Evolutionary conservation across 2,329 filamentous ascomycete genomes (phyloP), one percentile per base, ranked within the genome.

Genomic region (Talaromyces sp.): DNA sequence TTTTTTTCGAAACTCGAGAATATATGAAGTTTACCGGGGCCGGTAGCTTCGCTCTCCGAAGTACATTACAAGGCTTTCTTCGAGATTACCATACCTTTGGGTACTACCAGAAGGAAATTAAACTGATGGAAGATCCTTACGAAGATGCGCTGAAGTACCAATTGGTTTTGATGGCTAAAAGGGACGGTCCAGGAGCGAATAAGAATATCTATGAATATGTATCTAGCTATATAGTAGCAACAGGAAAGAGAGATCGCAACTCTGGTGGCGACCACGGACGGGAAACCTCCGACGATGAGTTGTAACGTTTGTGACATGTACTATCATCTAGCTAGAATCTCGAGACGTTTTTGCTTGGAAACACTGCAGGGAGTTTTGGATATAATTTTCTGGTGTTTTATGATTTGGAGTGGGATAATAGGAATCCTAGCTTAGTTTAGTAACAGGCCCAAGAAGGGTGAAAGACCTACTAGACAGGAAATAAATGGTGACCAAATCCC

Each of bases 401-500:
- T 24, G 38, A 54, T 54, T 53, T 17, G 24, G 57, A 21, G 52
- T 46, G 11, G 50, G 51, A 59, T 59, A 59, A n/a, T 55, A 59
- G 3, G 57, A 35, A 26, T 59, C 43, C 57, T 59, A 55, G 32
- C 27, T 38, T 26, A 7, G 41, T 59, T 41, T 35, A 38, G 53
- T n/a, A 48, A 46, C 21, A n/a, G 46, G 31, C 29, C 17, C 21
- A 32, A 27, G 54, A 29, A 21, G 3, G 32, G 46, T 27, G 21
- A 35, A 32, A n/a, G 38, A 43, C 50, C 41, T 59, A 59, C 51
- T 24, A 59, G 17, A 48, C 52, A 48, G 38, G 19, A 60, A 51
- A 53, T 29, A 41, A 56, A 17, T 53, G 29, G 48, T 51, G 43
- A 56, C 41, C 38, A 60, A 60, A 60, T 60, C 32, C 41, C 53